Evolutionary conservation across 2,329 filamentous ascomycete species (phyloP).

Genomic region (Clarireedia monteithiana): DNA sequence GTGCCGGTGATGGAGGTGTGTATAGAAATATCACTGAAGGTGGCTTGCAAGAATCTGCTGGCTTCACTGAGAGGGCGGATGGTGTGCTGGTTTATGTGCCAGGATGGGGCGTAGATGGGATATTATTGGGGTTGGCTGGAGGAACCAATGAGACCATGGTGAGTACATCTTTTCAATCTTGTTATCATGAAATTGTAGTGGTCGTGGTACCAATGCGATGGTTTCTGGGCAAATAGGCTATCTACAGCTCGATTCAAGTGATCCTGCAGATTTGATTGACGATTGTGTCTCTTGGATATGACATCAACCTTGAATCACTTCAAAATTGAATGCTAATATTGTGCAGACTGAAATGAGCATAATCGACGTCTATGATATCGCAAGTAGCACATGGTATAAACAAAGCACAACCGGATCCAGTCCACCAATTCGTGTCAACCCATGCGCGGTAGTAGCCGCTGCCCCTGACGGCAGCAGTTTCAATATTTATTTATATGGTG

Average conservation of each 20-base stretch:
- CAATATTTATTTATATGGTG: slow-evolving; percentile 72
- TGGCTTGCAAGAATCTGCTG: slow-evolving; percentile 55
- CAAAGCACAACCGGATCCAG: slow-evolving; percentile 58
- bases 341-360: slow-evolving; percentile 53
- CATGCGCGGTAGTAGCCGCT: slow-evolving; percentile 61
- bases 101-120: slow-evolving; percentile 62
- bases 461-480: slow-evolving; percentile 67
- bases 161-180: slow-evolving; percentile 22
- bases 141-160: slow-evolving; percentile 63
- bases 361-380: slow-evolving; percentile 73
- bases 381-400: slow-evolving; percentile 63
- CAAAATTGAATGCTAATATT: slow-evolving; percentile 5
- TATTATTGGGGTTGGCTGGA: slow-evolving; percentile 64
- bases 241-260: too few relatives aligned
- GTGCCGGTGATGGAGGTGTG: slow-evolving; percentile 52
- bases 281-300: neutral
- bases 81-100: slow-evolving; percentile 66
- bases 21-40: slow-evolving; percentile 71
- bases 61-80: slow-evolving; percentile 68
- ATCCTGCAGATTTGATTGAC: too few relatives aligned
- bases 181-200: too few relatives aligned
- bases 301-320: slow-evolving; percentile 27
- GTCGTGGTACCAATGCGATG: too few relatives aligned
- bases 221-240: too few relatives aligned
- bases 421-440: slow-evolving; percentile 61